Base-by-base conservation (phyloP, 2,329 filamentous ascomycete species). In the Sphaerulina vaccinii region DNA sequence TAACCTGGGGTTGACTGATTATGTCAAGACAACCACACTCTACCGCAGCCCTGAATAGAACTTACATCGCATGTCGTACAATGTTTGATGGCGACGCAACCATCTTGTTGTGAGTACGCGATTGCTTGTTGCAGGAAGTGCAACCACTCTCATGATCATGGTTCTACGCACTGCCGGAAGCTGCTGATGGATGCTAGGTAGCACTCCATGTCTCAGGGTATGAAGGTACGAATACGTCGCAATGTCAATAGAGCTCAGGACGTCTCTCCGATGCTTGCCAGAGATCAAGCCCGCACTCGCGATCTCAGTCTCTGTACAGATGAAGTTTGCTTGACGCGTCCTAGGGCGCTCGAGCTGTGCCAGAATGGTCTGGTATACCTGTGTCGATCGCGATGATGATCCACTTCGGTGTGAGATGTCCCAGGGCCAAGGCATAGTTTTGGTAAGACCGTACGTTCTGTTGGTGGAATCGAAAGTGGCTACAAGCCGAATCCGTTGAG, bases 381-480 rank as follows among this genome's bases (percentile, higher is more conserved):
- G 10, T 29, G 33, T 36, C 33, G 43, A 46, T 46, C 43, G 37
- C 36, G 45, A 40, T 16, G 22, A 22, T 16, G 35, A 19, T 32
- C 10, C 5, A 18, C 13, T 15, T 52, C 43, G 50, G 44, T 48
- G 32, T 19, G 27, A 52, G 44, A 52, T 48, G 35, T 43, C 29
- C 44, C 50, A 52, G 38, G 18, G 9, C 21, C 35, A 23, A 35
- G 21, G 33, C 18, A 8, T 15, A 24, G 40, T 38, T 4, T 38
- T 16, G n/a, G 39, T 10, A 10, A 38, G 35, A 27, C 4, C 10
- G 9, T 21, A 15, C 36, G 27, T 36, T 19, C 27, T 18, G 44
- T 48, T 52, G 50, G 50, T 52, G 50, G 50, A 52, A 52, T 42
- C 32, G 36, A 32, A 27, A 27, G 23, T 29, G 35, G 33, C 32